Evolutionary conservation across 805 yeast species (phyloP), one percentile per base, ranked within the genome.

Genomic region (Diddensiella transvaalensis): DNA sequence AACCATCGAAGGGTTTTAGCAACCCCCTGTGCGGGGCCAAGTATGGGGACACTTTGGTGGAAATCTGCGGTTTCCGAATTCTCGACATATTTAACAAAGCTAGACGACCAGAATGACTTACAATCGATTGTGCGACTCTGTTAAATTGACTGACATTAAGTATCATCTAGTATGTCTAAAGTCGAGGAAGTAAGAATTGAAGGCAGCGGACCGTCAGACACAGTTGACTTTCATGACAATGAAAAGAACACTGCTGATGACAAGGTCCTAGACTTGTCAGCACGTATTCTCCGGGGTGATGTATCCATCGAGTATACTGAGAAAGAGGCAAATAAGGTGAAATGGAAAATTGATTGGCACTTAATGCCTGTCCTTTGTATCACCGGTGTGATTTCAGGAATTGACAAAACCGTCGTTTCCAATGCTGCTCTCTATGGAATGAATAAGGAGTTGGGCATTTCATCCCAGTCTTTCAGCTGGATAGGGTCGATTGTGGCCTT

Each of bases 391-490:
- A 79, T 80, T 4, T 67, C 80, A 45, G 78, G 78, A 54, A 61
- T 78, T 48, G 85, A 80, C 61, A 66, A 85, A 54, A 72, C 71
- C 41, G 79, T 79, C 57, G 60, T 80, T 42, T 55, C 70, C 1
- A 80, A 78, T 55, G 83, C 83, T 6, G 68, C 77, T 8, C 66
- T 83, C 1, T 84, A 77, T 57, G 74, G 76, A 54, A 52, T 80
- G 59, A 58, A 78, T 48, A 63, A 61, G 0, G 83, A 79, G 52
- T 24, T 42, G 3, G 22, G 39, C 8, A 24, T 46, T 30, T 21
- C 46, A 22, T 3, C 41, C 3, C 32, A 32, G 13, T 43, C 39
- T 36, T 46, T 38, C 39, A 26, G 37, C 13, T 47, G 51, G 47
- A 42, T 65, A 79, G 52, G 63, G 66, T 0, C 57, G 79, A 80